phyloP scores from a whole-genome alignment of 371 early-diverging fungal genomes.

The Mortierella sp. region DNA sequence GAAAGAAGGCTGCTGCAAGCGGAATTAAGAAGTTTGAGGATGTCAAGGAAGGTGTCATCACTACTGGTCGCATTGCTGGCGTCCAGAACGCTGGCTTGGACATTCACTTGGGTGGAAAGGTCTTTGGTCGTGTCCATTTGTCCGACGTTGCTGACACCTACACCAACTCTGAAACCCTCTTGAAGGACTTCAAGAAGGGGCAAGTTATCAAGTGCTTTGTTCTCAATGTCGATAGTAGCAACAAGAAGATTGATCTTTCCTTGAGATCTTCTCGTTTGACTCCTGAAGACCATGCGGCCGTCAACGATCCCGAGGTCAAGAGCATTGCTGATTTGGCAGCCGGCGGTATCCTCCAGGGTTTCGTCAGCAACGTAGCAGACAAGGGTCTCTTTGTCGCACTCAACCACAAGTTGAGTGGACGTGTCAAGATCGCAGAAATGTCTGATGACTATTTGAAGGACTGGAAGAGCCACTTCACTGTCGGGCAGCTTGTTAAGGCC shows the following conservation, averaged over 20 bases:
- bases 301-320: constrained; percentile 62
- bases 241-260: constrained; percentile 74
- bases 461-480: constrained; percentile 76
- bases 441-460: constrained; percentile 89
- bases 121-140: constrained; percentile 72
- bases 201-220: constrained; percentile 68
- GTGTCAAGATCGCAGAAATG: constrained; percentile 90
- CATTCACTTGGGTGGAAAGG: constrained; percentile 63
- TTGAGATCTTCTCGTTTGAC: constrained; percentile 69
- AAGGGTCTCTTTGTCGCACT: constrained; percentile 85
- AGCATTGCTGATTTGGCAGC: constrained; percentile 61
- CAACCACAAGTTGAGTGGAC: constrained; percentile 72
- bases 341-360: constrained; percentile 77
- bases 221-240: constrained; percentile 61
- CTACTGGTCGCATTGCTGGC: constrained; percentile 66
- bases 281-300: constrained; percentile 39
- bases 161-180: constrained; percentile 59
- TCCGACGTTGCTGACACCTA: constrained; percentile 74
- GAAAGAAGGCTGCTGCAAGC: constrained; percentile 48
- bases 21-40: constrained; percentile 57
- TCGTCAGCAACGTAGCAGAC: constrained; percentile 77
- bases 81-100: constrained; percentile 61
- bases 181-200: constrained; percentile 60
- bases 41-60: constrained; percentile 63
- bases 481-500: constrained; percentile 83